Conservation (phyloP, 129 eudicot species). For the Smallanthus sonchifolius region DNA sequence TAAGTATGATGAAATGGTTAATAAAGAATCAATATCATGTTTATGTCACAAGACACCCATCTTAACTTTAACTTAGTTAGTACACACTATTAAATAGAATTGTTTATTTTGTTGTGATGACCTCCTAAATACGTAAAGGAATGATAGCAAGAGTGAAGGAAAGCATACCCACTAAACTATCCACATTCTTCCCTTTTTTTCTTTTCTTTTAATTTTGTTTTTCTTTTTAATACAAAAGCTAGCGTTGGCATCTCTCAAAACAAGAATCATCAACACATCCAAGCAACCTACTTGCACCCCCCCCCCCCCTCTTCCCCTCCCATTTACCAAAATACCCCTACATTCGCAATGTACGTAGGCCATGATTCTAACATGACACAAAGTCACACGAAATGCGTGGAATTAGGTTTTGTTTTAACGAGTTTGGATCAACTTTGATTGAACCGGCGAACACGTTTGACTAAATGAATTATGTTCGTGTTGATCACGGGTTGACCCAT, state of each 20-base stretch:
- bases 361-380: too few relatives aligned
- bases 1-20: too few relatives aligned
- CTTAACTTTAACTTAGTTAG: too few relatives aligned
- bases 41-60: too few relatives aligned
- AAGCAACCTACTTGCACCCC: constrained; percentile 22
- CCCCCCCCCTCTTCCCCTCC: neutral
- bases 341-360: neutral
- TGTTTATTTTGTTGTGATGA: neutral
- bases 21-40: too few relatives aligned
- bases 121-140: constrained; percentile 5
- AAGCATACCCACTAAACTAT: constrained; percentile 23
- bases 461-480: too few relatives aligned
- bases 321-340: neutral
- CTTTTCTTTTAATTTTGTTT: neutral
- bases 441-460: too few relatives aligned
- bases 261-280: constrained; percentile 15
- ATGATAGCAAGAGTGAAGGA: constrained; percentile 14
- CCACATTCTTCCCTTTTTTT: constrained; percentile 12
- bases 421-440: too few relatives aligned
- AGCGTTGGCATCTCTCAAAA: constrained; percentile 24
- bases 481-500: too few relatives aligned
- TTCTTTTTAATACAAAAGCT: neutral
- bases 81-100: neutral
- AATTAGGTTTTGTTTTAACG: too few relatives aligned
- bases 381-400: too few relatives aligned